Evolutionary conservation across 768 basidiomycete species (phyloP).

Genomic region (Phlebiopsis gigantea): DNA sequence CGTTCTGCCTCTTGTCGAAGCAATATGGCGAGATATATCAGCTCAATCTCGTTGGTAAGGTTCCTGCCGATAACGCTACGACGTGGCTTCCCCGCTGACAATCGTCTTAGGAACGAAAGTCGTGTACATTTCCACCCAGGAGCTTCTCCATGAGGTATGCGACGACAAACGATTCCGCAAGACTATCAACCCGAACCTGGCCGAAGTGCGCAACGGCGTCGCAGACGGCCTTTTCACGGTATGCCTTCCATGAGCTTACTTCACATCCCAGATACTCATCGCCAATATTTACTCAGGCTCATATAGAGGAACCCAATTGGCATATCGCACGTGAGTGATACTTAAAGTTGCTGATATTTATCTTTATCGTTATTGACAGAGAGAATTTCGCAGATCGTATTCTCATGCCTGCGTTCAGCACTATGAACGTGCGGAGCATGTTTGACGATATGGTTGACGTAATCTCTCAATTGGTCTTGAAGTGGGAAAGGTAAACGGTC

Average conservation of each 20-base stretch:
- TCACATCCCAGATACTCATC: background rate
- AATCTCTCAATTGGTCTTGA: slow-evolving; percentile 35
- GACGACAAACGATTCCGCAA: slow-evolving; percentile 41
- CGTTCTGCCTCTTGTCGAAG: slow-evolving; percentile 25
- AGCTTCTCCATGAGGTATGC: slow-evolving; percentile 36
- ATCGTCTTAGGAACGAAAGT: slow-evolving; percentile 6
- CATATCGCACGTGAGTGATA: slow-evolving; percentile 34
- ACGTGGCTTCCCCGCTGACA: background rate
- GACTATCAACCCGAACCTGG: slow-evolving; percentile 26
- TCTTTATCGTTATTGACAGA: too few species aligned
- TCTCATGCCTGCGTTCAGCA: slow-evolving; percentile 39
- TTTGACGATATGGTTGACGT: slow-evolving; percentile 45
- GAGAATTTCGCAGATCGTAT: slow-evolving; percentile 29
- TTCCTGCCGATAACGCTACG: background rate
- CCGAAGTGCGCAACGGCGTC: slow-evolving; percentile 31
- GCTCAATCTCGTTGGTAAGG: slow-evolving; percentile 11
- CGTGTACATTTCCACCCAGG: slow-evolving; percentile 30
- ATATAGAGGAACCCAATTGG: slow-evolving; percentile 40
- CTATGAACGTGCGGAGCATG: slow-evolving; percentile 38
- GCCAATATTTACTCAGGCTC: slow-evolving; percentile 26
- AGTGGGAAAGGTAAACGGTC: slow-evolving; percentile 38
- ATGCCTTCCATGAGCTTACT: background rate
- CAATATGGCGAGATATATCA: slow-evolving; percentile 15
- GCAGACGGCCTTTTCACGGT: slow-evolving; percentile 40
- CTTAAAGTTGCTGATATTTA: background rate